phyloP scores from a whole-genome alignment of 768 basidiomycete species.

The Russula earlei region DNA sequence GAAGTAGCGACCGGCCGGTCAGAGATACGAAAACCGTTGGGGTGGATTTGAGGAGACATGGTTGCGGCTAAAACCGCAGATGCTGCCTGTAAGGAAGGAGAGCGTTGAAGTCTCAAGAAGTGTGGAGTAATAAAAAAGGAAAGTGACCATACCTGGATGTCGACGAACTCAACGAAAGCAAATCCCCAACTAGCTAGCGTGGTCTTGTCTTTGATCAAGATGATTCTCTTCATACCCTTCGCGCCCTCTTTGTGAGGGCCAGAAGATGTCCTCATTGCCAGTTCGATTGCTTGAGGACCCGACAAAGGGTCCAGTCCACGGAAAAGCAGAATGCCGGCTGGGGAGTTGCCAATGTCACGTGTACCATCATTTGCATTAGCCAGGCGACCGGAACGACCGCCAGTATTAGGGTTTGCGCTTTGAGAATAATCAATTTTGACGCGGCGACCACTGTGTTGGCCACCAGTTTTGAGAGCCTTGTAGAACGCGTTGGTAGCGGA shows the following conservation, averaged over 20 bases:
- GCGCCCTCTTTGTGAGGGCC: constrained; percentile 71
- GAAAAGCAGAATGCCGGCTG: constrained; percentile 76
- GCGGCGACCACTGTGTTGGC: constrained; percentile 67
- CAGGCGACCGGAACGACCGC: constrained; percentile 43
- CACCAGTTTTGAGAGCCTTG: constrained; percentile 62
- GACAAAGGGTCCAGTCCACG: constrained; percentile 85
- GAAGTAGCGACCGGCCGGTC: constrained; percentile 84
- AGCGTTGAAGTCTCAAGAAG: constrained; percentile 17
- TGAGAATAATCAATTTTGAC: constrained; percentile 96
- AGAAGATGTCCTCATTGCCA: constrained; percentile 74
- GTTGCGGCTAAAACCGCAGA: constrained; percentile 72
- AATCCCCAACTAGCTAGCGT: constrained; percentile 89
- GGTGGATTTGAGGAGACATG: constrained; percentile 80
- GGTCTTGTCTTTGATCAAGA: constrained; percentile 82
- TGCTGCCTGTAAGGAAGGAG: constrained; percentile 51
- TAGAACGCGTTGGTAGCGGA: constrained; percentile 62
- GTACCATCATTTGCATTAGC: constrained; percentile 86
- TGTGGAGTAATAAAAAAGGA: not conserved
- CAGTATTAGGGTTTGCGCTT: constrained; percentile 65
- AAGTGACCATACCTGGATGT: constrained; percentile 52
- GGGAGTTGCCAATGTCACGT: constrained; percentile 85
- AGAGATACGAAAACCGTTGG: constrained; percentile 89
- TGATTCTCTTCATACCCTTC: constrained; percentile 78
- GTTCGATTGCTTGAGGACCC: constrained; percentile 77
- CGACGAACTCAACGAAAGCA: constrained; percentile 87